Evolutionary conservation across 1,284 basidiomycete genomes (phyloP).

Genomic region (Jaminaea rosea): DNA sequence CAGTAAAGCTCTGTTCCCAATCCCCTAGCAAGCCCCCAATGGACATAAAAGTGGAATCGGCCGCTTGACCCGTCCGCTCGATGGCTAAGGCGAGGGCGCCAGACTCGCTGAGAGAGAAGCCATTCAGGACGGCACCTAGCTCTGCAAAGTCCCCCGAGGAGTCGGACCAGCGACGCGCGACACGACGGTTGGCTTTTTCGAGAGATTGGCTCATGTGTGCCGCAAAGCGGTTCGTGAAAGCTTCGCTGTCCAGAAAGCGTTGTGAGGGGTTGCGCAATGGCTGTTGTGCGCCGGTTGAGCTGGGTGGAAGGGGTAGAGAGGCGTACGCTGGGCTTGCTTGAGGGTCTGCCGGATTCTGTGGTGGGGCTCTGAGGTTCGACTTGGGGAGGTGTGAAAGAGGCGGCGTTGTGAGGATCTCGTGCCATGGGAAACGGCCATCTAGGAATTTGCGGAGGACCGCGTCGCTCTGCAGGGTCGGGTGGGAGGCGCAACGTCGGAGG

Average conservation of each 20-base stretch:
- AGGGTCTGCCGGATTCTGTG: slow-evolving; percentile 81
- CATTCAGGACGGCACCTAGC: slow-evolving; percentile 88
- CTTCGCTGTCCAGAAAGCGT: slow-evolving; percentile 88
- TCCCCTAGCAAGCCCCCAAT: slow-evolving; percentile 61
- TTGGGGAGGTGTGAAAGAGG: slow-evolving; percentile 83
- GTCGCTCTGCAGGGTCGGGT: slow-evolving; percentile 87
- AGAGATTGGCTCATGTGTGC: slow-evolving; percentile 79
- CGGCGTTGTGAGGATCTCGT: slow-evolving; percentile 51
- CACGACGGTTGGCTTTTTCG: slow-evolving; percentile 88
- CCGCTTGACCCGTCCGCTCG: slow-evolving; percentile 88
- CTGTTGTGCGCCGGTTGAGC: slow-evolving; percentile 48
- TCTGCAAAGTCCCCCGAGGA: slow-evolving; percentile 84
- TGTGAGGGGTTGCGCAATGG: slow-evolving; percentile 29
- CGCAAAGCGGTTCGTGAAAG: slow-evolving; percentile 92
- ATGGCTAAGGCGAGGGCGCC: slow-evolving; percentile 66
- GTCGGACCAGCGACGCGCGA: slow-evolving; percentile 90
- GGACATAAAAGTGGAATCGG: slow-evolving; percentile 85
- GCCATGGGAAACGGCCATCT: slow-evolving; percentile 88
- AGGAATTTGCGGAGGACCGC: slow-evolving; percentile 91
- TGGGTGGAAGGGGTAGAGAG: slow-evolving; percentile 68
- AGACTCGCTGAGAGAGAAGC: slow-evolving; percentile 79
- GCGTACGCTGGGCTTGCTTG: slow-evolving; percentile 66
- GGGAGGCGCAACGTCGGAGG: slow-evolving; percentile 74
- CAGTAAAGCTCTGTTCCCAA: slow-evolving; percentile 69
- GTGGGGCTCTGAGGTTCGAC: slow-evolving; percentile 88